A percentile compares a stretch with the other conserved stretches of the same genome.
These are phyloP conservation scores for Solanum hybrid DNA, from an alignment of 305 asterid genomes.

Conservation along the genomic window DNA sequence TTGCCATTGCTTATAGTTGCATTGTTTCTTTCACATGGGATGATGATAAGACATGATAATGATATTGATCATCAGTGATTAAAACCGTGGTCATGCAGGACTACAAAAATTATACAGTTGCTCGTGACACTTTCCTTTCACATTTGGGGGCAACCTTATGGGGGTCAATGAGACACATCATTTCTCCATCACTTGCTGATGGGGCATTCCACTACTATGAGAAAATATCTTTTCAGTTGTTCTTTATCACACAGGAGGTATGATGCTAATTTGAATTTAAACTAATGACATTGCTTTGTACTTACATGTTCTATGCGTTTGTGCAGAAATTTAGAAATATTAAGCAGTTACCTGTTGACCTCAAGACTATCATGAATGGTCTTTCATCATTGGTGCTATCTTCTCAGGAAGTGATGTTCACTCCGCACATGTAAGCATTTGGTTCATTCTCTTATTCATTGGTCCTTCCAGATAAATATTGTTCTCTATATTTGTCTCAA, in stretches of 20 bases:
- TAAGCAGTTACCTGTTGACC: conserved; percentile 75
- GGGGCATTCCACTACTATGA: conserved; percentile 98
- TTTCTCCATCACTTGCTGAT: conserved; percentile 97
- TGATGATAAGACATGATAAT: neutral
- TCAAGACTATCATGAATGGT: conserved; percentile 59
- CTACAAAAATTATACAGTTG: conserved; percentile 83
- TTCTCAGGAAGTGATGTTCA: conserved; percentile 79
- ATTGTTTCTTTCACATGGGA: neutral
- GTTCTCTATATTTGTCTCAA: neutral
- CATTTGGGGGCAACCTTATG: conserved; percentile 94
- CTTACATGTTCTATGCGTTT: neutral
- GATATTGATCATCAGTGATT: neutral
- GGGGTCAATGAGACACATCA: conserved; percentile 91
- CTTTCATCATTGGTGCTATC: conserved; percentile 76
- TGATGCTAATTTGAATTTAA: conserved; percentile 12
- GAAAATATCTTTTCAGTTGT: conserved; percentile 82
- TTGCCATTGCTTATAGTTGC: neutral
- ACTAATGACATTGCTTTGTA: neutral
- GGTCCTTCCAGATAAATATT: neutral
- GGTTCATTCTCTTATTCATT: conserved; percentile 4
- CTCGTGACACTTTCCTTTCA: conserved; percentile 93
- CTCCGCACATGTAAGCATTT: conserved; percentile 63
- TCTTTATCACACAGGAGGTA: conserved; percentile 96
- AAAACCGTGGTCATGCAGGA: conserved; percentile 41
- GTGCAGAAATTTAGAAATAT: conserved; percentile 58